These are phyloP conservation scores for Eucalyptus shirleyi DNA, from an alignment of 345 rosid genomes.

Conservation along the genomic window DNA sequence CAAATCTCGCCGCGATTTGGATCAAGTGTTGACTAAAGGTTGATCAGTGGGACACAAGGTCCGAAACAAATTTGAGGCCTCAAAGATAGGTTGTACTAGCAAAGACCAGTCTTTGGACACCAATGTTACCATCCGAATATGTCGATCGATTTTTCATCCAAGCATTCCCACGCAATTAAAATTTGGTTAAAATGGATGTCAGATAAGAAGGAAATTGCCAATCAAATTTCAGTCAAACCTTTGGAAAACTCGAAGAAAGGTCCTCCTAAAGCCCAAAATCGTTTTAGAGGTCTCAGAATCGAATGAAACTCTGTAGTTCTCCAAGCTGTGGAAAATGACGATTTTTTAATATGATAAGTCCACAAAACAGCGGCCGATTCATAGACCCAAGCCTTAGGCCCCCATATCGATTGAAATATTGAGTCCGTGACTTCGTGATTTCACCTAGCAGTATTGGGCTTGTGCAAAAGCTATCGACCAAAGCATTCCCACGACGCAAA, in stretches of 20 bases:
- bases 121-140: neutral
- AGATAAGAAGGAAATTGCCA: neutral
- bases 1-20: neutral
- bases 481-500: neutral
- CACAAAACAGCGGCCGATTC: neutral
- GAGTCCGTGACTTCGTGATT: neutral
- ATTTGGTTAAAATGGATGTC: neutral
- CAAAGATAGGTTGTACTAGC: neutral
- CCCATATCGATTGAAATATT: neutral
- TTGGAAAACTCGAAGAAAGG: neutral
- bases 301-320: neutral
- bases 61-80: neutral
- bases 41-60: neutral
- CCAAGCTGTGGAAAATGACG: neutral
- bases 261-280: neutral
- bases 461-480: neutral
- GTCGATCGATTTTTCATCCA: neutral
- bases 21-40: neutral
- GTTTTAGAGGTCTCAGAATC: neutral
- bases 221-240: neutral
- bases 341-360: neutral
- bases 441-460: neutral
- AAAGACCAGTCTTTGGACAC: neutral
- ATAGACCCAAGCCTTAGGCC: neutral
- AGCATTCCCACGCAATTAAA: neutral